Evolutionary conservation across 306 rosid genomes (phyloP).

Genomic region (Rosa multiflora): DNA sequence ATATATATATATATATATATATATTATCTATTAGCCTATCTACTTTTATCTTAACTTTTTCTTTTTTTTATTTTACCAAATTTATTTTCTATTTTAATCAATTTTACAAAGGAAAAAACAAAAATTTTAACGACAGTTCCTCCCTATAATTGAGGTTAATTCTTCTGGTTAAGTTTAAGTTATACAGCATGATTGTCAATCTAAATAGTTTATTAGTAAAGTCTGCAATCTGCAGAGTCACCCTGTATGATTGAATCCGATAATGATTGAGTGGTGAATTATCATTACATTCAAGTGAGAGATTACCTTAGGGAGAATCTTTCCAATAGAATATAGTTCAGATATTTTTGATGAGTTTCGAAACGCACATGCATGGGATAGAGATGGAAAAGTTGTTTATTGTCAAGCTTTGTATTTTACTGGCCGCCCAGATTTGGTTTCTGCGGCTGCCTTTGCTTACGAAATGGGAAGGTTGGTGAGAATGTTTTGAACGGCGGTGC

Average conservation of each 20-base stretch:
- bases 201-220: background rate
- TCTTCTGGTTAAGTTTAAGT: background rate
- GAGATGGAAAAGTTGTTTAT: background rate
- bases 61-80: too few species aligned
- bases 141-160: background rate
- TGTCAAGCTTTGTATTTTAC: background rate
- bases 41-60: too few species aligned
- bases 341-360: background rate
- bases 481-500: background rate
- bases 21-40: too few species aligned
- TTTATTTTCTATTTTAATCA: too few species aligned
- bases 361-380: background rate
- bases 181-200: background rate
- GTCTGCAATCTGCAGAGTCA: background rate
- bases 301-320: background rate
- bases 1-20: too few species aligned
- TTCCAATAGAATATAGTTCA: background rate
- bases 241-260: background rate
- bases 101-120: too few species aligned
- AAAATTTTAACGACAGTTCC: too few species aligned
- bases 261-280: background rate
- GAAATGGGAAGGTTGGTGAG: too few species aligned
- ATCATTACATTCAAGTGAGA: background rate
- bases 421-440: background rate
- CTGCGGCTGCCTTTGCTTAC: background rate